A percentile compares a stretch with the other conserved stretches of the same genome.
Conservation (phyloP, 352 stramenopile species). For the Thalassiosira ordinaria region DNA sequence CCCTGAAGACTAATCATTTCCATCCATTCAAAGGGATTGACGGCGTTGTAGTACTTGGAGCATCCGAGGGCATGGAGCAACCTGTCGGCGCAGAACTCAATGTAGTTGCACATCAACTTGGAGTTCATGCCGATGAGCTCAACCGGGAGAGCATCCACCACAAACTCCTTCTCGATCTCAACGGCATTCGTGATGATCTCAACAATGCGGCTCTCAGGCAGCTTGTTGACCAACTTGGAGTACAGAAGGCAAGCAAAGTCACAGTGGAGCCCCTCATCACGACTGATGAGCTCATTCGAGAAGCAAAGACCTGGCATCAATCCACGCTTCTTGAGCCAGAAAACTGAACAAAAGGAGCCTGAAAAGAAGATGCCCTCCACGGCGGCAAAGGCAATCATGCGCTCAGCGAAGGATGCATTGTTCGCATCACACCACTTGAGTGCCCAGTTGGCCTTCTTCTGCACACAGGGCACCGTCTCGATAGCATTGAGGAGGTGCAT, state of each 20-base stretch:
- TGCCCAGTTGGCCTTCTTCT: slow-evolving; percentile 84
- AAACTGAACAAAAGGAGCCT: slow-evolving; percentile 86
- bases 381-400: slow-evolving; percentile 84
- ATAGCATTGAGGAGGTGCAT: slow-evolving; percentile 73
- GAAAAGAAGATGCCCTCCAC: slow-evolving; percentile 89
- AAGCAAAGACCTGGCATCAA: slow-evolving; percentile 86
- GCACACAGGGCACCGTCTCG: slow-evolving; percentile 76
- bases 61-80: slow-evolving; percentile 79
- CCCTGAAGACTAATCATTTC: slow-evolving; percentile 86
- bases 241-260: slow-evolving; percentile 87
- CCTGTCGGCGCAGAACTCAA: slow-evolving; percentile 86
- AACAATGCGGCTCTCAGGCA: slow-evolving; percentile 66
- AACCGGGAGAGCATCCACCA: slow-evolving; percentile 84
- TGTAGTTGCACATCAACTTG: slow-evolving; percentile 85
- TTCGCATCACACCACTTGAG: slow-evolving; percentile 74
- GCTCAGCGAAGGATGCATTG: slow-evolving; percentile 76
- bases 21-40: slow-evolving; percentile 88
- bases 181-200: slow-evolving; percentile 82
- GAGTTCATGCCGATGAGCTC: slow-evolving; percentile 88
- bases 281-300: slow-evolving; percentile 85
- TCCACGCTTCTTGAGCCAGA: slow-evolving; percentile 87
- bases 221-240: slow-evolving; percentile 74
- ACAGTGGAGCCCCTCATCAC: slow-evolving; percentile 86
- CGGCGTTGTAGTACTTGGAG: slow-evolving; percentile 70
- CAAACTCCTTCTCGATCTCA: slow-evolving; percentile 85